These are phyloP conservation scores for Heliamphora exappendiculata DNA, from an alignment of 148 eudicot species.

Conservation along the genomic window DNA sequence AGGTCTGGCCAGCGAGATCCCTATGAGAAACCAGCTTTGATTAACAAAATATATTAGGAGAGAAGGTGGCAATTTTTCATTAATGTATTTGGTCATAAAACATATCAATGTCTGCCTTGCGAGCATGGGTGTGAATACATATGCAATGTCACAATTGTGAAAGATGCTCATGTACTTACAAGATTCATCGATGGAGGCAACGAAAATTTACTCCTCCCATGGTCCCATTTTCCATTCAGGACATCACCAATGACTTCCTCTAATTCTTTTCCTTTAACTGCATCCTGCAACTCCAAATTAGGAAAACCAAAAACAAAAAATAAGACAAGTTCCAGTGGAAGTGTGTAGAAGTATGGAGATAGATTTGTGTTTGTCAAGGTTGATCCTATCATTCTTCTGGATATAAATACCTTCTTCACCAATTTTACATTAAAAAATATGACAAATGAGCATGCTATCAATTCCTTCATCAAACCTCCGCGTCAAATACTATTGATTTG, in stretches of 20 bases:
- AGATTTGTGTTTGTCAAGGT: neutral
- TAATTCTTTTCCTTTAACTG: conserved; percentile 40
- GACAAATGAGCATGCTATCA: neutral
- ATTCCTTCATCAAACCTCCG: neutral
- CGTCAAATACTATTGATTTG: neutral
- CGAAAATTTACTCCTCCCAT: conserved; percentile 65
- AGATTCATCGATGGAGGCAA: conserved; percentile 89
- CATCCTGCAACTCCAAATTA: conserved; percentile 35
- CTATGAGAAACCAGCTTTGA: too few relatives aligned
- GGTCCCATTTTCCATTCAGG: conserved; percentile 86
- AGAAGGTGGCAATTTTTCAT: neutral
- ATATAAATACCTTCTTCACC: neutral
- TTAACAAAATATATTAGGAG: too few relatives aligned
- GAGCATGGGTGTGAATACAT: neutral
- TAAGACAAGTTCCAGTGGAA: neutral
- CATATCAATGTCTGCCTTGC: neutral
- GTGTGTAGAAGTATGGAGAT: neutral
- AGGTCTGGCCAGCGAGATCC: neutral
- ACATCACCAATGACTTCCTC: conserved; percentile 60
- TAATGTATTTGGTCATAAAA: neutral
- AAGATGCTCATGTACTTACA: conserved; percentile 34
- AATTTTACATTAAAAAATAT: neutral
- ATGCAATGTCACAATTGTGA: neutral
- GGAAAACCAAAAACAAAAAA: neutral
- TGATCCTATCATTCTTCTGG: neutral